Percentiles rank a stretch among this genome's conserved stretches.
Evolutionary conservation across 129 eudicot genomes (phyloP).

Genomic region (Arctium minus): DNA sequence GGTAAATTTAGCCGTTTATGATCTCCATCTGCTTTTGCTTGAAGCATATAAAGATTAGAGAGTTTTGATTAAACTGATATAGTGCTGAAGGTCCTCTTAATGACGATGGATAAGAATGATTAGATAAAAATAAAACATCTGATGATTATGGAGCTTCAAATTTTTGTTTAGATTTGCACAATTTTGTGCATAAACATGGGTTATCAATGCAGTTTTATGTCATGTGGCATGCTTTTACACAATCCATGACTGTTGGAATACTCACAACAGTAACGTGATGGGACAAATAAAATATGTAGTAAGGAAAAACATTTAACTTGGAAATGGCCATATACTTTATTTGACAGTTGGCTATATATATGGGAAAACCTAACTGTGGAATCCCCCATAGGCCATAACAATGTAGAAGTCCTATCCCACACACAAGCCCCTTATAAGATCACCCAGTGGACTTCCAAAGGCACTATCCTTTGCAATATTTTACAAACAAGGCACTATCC

Average conservation of each 20-base stretch:
- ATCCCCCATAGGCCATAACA: neutral
- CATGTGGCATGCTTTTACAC: neutral
- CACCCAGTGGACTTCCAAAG: neutral
- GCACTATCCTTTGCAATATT: neutral
- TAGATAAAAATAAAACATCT: neutral
- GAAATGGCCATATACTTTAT: neutral
- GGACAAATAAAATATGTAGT: too few relatives aligned
- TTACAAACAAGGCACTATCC: neutral
- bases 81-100: neutral
- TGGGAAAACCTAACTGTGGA: neutral
- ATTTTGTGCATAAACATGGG: neutral
- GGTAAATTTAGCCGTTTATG: slow-evolving; percentile 36
- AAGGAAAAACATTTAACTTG: too few relatives aligned
- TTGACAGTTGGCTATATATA: neutral
- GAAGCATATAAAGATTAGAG: neutral
- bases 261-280: neutral
- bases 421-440: neutral
- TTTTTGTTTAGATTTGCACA: neutral
- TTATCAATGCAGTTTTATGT: neutral
- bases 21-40: neutral
- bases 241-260: neutral
- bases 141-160: neutral
- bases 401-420: neutral
- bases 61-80: neutral
- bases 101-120: neutral